Evolutionary conservation across 331 rosid species (phyloP), one percentile per base, ranked within the genome.

Genomic region (Quercus phellos): DNA sequence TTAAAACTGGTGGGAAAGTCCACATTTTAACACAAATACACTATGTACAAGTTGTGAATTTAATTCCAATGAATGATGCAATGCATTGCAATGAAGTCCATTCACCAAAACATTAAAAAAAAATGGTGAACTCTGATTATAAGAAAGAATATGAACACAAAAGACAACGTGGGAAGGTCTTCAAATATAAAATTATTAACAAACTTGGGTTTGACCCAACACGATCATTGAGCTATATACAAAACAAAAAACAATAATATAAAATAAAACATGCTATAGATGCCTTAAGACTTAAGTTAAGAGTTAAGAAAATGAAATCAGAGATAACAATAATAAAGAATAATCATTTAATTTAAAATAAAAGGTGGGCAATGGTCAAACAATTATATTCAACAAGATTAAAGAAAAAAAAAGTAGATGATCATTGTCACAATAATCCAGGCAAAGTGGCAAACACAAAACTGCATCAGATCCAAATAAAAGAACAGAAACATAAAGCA

Each of bases 141-240:
- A 34, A 26, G 18, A 55, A 27, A 53, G 35, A 77, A 53, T 55
- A 50, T 22, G 55, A 64, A 70, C 19, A 71, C 46, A 34, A 73
- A 70, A 72, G 17, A 67, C 77, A 81, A 87, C 81, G 81, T 64
- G 91, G 72, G 64, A 59, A 73, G 18, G 80, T 75, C 61, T 72
- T 68, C 55, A 30, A n/a, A 32, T 53, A 69, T 30, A 70, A 70
- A 71, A 60, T 35, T 19, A 79, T 14, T 3, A 51, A 58, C 50
- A 46, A 60, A 74, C 46, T 61, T 11, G 77, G 60, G 67, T 51
- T 68, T 46, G 76, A 77, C 79, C 78, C 73, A 73, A 68, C 70
- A 78, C 84, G 60, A 75, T 77, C 19, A 77, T 72, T 69, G 68
- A 21, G 17, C 64, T 21, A 19, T 6, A 30, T 38, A 38, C 46